Conservation (phyloP, 2,329 filamentous ascomycete species). For the Pezizomycotina sp. region DNA sequence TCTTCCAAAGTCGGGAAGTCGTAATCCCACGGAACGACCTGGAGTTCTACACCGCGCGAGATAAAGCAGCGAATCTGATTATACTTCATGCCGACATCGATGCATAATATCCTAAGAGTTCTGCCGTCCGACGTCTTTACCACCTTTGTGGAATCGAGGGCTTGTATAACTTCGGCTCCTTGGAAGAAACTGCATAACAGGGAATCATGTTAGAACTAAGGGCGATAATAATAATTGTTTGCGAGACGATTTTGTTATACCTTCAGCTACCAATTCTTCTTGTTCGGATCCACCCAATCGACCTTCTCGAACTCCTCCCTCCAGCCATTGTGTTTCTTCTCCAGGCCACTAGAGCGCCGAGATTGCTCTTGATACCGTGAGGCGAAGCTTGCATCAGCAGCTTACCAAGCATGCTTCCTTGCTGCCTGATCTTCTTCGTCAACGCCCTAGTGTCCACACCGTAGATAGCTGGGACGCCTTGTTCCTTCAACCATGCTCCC, state of each 20-base stretch:
- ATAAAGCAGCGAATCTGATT: slow-evolving; percentile 93
- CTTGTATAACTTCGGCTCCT: slow-evolving; percentile 68
- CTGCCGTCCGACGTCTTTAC: slow-evolving; percentile 80
- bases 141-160: slow-evolving; percentile 51
- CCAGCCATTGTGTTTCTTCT: slow-evolving; percentile 33
- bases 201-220: slow-evolving; percentile 15
- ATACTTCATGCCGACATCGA: slow-evolving; percentile 96
- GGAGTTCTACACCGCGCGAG: slow-evolving; percentile 75
- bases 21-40: slow-evolving; percentile 93
- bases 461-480: slow-evolving; percentile 83
- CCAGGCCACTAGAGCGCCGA: slow-evolving; percentile 29
- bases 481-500: slow-evolving; percentile 89
- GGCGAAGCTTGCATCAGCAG: slow-evolving; percentile 54
- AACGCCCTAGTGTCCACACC: slow-evolving; percentile 85
- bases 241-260: slow-evolving; percentile 40
- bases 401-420: slow-evolving; percentile 91
- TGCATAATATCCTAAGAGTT: slow-evolving; percentile 68
- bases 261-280: slow-evolving; percentile 84
- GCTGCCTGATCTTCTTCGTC: slow-evolving; percentile 83
- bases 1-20: slow-evolving; percentile 63
- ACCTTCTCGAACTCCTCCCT: slow-evolving; percentile 53
- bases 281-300: slow-evolving; percentile 84
- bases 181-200: slow-evolving; percentile 56
- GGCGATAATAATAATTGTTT: slow-evolving; percentile 10
- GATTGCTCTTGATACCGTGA: slow-evolving; percentile 27